These are phyloP conservation scores for Fraxinus velutina DNA, from an alignment of 305 asterid species.

Conservation along the genomic window DNA sequence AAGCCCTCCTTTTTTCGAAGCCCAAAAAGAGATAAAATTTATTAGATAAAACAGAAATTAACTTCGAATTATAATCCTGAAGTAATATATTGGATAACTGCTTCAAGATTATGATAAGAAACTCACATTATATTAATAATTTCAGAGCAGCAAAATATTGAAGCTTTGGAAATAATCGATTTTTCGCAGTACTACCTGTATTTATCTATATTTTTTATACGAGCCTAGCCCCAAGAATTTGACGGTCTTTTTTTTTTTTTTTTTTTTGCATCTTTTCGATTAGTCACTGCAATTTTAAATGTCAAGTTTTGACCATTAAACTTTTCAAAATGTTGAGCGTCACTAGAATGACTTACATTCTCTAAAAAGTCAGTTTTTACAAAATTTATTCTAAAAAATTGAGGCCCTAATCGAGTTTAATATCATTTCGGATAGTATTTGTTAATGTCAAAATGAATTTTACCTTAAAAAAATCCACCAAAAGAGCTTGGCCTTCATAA, in stretches of 20 bases:
- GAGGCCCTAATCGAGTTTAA: no score
- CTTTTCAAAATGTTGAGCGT: no score
- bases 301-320: no score
- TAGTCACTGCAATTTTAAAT: no score
- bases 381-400: no score
- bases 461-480: neutral
- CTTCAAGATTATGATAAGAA: neutral
- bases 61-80: neutral
- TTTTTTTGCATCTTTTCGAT: no score
- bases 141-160: neutral
- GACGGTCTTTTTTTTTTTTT: no score
- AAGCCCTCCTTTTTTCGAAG: constrained; percentile 43
- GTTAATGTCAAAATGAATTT: neutral
- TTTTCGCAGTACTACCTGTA: neutral
- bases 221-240: no score
- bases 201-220: no score
- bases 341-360: no score
- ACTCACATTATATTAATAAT: neutral
- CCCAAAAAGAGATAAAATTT: neutral
- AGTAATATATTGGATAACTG: neutral
- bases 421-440: no score
- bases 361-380: no score
- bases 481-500: neutral
- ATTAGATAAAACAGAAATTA: neutral
- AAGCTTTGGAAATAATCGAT: neutral